Percentiles rank a stretch among this genome's conserved stretches.
Evolutionary conservation across 2,329 filamentous ascomycete genomes (phyloP).

Genomic region (Alternaria panax): DNA sequence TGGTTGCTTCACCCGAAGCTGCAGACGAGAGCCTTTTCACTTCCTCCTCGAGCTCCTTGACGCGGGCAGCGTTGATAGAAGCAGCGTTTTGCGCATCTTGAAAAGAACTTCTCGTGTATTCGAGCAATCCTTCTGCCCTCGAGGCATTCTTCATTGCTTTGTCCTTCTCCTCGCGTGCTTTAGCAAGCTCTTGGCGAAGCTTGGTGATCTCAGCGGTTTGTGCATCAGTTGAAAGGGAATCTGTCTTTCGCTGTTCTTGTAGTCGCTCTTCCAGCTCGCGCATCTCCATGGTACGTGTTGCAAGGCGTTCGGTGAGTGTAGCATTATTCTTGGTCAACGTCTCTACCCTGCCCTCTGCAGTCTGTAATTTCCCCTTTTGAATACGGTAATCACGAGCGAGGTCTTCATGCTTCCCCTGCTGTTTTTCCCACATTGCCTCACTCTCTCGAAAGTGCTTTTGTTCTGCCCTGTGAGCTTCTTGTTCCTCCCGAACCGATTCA

Average conservation of each 20-base stretch:
- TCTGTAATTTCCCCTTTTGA: constrained; percentile 28
- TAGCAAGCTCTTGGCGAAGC: constrained; percentile 32
- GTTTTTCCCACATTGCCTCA: constrained; percentile 28
- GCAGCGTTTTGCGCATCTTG: constrained; percentile 41
- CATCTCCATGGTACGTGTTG: constrained; percentile 20
- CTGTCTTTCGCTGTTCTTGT: constrained; percentile 25
- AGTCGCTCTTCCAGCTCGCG: constrained; percentile 23
- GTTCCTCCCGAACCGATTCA: constrained; percentile 14
- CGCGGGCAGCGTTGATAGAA: constrained; percentile 11
- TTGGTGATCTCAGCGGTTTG: constrained; percentile 34
- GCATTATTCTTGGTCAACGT: constrained; percentile 21
- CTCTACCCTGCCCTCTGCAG: constrained; percentile 24
- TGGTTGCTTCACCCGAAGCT: constrained; percentile 27
- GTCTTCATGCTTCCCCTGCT: constrained; percentile 40
- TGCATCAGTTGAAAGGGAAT: constrained; percentile 31
- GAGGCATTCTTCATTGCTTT: constrained; percentile 44
- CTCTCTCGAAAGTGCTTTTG: constrained; percentile 26
- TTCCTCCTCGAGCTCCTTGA: constrained; percentile 22
- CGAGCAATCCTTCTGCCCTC: constrained; percentile 55
- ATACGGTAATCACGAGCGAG: constrained; percentile 26
- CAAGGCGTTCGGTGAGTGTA: constrained; percentile 29
- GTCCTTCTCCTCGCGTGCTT: constrained; percentile 24
- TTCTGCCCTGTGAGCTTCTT: constrained; percentile 16
- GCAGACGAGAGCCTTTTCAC: constrained; percentile 21
- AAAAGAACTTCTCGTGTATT: constrained; percentile 66